phyloP scores from a whole-genome alignment of 2,329 filamentous ascomycete species.

The Penicillium concentricum region DNA sequence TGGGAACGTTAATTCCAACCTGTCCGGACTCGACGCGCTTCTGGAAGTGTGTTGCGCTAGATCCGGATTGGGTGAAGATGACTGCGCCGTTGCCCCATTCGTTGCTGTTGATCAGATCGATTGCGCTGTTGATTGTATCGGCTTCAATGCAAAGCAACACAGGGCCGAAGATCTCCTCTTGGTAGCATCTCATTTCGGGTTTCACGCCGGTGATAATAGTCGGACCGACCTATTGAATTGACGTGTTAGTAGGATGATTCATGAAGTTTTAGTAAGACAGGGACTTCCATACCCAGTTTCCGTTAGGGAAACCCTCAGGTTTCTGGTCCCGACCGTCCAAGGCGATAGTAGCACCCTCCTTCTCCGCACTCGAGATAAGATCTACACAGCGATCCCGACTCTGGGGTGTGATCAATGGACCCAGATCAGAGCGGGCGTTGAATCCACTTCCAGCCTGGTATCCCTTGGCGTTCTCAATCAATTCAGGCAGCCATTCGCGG shows the following conservation, averaged over 20 bases:
- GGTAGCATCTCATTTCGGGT: slow-evolving; percentile 62
- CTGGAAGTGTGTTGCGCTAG: slow-evolving; percentile 59
- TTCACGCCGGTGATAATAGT: slow-evolving; percentile 63
- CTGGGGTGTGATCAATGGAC: slow-evolving; percentile 59
- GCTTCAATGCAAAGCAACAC: slow-evolving; percentile 61
- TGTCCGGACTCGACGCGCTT: slow-evolving; percentile 63
- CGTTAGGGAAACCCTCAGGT: slow-evolving; percentile 1
- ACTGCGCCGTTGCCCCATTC: slow-evolving; percentile 64
- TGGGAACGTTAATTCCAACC: slow-evolving; percentile 63
- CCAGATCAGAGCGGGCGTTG: slow-evolving; percentile 57
- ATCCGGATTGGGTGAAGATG: slow-evolving; percentile 60
- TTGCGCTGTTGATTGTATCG: slow-evolving; percentile 57
- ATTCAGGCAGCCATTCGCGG: slow-evolving; percentile 59
- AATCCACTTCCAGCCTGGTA: slow-evolving; percentile 60
- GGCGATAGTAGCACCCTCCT: slow-evolving; percentile 60
- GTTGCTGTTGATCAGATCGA: slow-evolving; percentile 61
- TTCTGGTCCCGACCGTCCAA: slow-evolving; percentile 41
- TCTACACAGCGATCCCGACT: slow-evolving; percentile 59
- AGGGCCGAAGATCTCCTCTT: slow-evolving; percentile 63
- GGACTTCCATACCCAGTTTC: background rate
- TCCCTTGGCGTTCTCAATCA: slow-evolving; percentile 57
- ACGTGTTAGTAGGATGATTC: background rate
- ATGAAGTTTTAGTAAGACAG: background rate
- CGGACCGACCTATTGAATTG: slow-evolving; percentile 31
- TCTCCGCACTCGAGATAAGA: slow-evolving; percentile 57